Evolutionary conservation across 163 green algal species (phyloP).

Genomic region (Volvox carteri): DNA sequence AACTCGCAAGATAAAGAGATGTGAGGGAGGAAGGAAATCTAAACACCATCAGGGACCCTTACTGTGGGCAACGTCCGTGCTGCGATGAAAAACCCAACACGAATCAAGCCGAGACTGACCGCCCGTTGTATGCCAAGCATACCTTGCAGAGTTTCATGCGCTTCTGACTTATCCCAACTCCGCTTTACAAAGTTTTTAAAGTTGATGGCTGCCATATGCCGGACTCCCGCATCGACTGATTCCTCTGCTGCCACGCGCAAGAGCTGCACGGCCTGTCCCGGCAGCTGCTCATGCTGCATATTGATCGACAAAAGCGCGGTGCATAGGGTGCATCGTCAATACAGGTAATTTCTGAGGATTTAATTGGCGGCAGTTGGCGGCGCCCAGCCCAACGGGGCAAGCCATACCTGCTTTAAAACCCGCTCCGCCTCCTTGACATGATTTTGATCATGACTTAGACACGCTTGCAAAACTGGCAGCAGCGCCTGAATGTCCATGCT

Average conservation of each 20-base stretch:
- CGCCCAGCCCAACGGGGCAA: not conserved
- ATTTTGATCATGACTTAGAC: slow-evolving; percentile 46
- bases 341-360: not conserved
- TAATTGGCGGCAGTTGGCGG: slow-evolving; percentile 42
- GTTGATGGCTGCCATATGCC: slow-evolving; percentile 91
- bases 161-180: slow-evolving; percentile 80
- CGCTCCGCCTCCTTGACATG: slow-evolving; percentile 50
- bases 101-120: no score
- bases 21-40: no score
- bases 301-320: not conserved
- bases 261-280: slow-evolving; percentile 85
- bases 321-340: not conserved
- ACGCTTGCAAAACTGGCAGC: slow-evolving; percentile 45
- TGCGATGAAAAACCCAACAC: no score
- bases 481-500: slow-evolving; percentile 46
- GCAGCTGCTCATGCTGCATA: slow-evolving; percentile 75
- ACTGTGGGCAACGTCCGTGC: no score
- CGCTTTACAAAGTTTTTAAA: slow-evolving; percentile 95
- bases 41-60: no score
- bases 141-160: slow-evolving; percentile 32
- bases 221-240: slow-evolving; percentile 79
- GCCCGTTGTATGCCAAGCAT: no score
- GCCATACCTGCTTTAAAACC: slow-evolving; percentile 38
- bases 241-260: slow-evolving; percentile 87
- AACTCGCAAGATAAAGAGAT: no score